phyloP scores from a whole-genome alignment of 257 asterid genomes.

The Ajuga chamaepitys region DNA sequence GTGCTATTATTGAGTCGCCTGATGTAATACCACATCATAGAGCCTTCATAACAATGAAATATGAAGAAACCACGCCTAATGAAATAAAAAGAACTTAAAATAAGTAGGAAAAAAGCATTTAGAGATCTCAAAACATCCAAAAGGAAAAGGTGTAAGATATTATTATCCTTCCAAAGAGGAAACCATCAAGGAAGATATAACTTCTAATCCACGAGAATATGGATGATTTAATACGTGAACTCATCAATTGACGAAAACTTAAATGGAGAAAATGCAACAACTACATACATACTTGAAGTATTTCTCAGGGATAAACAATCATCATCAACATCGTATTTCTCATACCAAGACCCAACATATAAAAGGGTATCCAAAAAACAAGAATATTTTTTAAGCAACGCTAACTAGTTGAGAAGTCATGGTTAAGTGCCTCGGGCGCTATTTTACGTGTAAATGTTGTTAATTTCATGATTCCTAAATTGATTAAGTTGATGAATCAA shows the following conservation, averaged over 20 bases:
- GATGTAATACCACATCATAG: background rate
- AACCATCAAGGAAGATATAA: conserved; percentile 3
- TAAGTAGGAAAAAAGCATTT: background rate
- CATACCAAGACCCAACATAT: background rate
- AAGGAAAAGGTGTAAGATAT: background rate
- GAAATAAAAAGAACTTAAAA: background rate
- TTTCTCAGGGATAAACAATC: background rate
- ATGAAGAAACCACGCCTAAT: background rate
- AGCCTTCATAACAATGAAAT: conserved; percentile 3
- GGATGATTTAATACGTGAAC: background rate
- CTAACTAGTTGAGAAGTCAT: background rate
- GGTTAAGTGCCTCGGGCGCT: background rate
- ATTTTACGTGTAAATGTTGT: background rate
- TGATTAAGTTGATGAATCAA: background rate
- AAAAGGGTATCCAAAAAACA: background rate
- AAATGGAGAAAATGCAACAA: background rate
- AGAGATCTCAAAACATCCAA: background rate
- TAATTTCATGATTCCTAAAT: background rate
- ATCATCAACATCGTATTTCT: background rate
- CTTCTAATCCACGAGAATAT: background rate
- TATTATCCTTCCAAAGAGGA: background rate
- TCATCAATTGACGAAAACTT: background rate
- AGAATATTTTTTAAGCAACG: too few species aligned
- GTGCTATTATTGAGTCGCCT: background rate
- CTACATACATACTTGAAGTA: background rate